Conservation (phyloP, 208 protist genomes). For the Wallacemonas rigidus region DNA sequence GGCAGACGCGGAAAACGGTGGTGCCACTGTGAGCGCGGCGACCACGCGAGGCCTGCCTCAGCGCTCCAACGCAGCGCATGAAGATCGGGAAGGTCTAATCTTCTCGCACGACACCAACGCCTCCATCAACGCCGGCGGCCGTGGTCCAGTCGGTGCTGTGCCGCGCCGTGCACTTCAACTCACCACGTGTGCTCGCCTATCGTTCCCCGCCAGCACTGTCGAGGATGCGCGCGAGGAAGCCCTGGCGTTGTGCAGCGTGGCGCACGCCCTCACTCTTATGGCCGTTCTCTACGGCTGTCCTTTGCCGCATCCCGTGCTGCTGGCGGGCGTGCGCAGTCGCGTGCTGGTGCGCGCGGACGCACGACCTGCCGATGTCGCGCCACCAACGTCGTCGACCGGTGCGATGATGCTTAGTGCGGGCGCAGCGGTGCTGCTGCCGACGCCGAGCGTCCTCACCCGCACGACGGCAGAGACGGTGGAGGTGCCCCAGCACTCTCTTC, state of each 20-base stretch:
- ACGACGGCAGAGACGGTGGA: background rate
- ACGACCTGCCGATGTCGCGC: background rate
- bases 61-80: background rate
- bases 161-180: constrained; percentile 10
- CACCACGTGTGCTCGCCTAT: background rate
- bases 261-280: constrained; percentile 52
- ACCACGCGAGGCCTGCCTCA: too few species aligned
- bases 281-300: constrained; percentile 56
- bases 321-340: constrained; percentile 46
- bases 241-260: constrained; percentile 51
- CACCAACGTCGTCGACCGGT: constrained; percentile 2
- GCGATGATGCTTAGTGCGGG: constrained; percentile 11
- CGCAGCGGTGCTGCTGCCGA: constrained; percentile 8
- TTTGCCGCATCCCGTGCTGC: constrained; percentile 59
- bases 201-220: constrained; percentile 9
- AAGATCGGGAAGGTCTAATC: background rate
- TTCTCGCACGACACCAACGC: background rate
- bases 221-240: constrained; percentile 58
- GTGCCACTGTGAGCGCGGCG: too few species aligned
- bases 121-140: background rate
- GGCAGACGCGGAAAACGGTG: too few species aligned
- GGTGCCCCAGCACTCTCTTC: constrained; percentile 13
- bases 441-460: background rate
- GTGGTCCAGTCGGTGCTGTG: background rate
- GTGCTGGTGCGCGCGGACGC: constrained; percentile 27